These are phyloP conservation scores for Gryganskiella cystojenkinii DNA, from an alignment of 192 early-diverging fungal species.

Conservation along the genomic window DNA sequence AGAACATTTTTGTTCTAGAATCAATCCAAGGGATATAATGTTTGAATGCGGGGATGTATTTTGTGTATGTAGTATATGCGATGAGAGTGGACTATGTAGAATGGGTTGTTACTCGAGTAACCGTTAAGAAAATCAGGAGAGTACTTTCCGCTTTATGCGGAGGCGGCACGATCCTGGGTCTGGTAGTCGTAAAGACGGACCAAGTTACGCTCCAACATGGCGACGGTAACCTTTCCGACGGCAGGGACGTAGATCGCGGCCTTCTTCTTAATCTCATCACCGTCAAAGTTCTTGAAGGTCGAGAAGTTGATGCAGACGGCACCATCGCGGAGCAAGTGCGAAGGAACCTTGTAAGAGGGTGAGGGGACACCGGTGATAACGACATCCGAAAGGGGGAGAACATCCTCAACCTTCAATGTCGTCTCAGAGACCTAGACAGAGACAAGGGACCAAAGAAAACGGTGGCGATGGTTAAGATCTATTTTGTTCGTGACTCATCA, in stretches of 20 bases:
- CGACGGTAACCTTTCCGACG: slow-evolving; percentile 98
- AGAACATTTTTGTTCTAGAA: no score
- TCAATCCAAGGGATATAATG: no score
- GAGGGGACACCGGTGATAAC: slow-evolving; percentile 98
- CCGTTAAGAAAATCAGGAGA: no score
- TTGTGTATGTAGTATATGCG: no score
- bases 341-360: slow-evolving; percentile 88
- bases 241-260: slow-evolving; percentile 96
- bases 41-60: no score
- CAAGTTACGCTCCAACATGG: slow-evolving; percentile 98
- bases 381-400: slow-evolving; percentile 89
- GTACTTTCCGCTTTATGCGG: slow-evolving; percentile 3
- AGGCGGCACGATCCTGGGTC: slow-evolving; percentile 18
- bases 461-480: neutral
- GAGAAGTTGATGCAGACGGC: slow-evolving; percentile 98
- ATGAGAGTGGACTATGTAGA: no score
- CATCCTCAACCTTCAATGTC: slow-evolving; percentile 77
- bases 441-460: neutral
- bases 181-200: slow-evolving; percentile 87
- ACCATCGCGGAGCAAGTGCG: slow-evolving; percentile 92
- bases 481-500: no score
- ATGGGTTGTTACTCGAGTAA: neutral
- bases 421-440: slow-evolving; percentile 75
- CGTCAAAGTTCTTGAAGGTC: slow-evolving; percentile 93
- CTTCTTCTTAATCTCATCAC: slow-evolving; percentile 88